Base-by-base conservation (phyloP, 257 asterid species). In the Schizonepeta tenuifolia region DNA sequence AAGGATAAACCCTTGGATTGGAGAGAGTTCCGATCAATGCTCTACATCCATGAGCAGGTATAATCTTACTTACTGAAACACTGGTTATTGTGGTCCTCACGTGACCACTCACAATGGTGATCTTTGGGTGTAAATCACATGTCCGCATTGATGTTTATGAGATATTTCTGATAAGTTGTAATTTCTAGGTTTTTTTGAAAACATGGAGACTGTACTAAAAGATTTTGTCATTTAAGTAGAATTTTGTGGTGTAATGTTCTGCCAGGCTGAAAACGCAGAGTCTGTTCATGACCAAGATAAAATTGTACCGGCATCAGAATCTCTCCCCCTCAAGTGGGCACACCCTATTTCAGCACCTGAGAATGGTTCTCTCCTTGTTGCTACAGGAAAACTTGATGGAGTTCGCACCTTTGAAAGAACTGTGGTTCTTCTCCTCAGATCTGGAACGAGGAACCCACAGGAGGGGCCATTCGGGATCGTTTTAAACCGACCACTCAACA, bases 271-370 rank as follows among this genome's bases (percentile, higher is more conserved):
- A 81, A 73, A 65, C 59, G 81, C 81, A 53, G 86, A 78, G 28
- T 80, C 87, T 35, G 81, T 75, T 46, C 83, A 68, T 80, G 80
- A 79, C 70, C 85, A 82, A 76, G 95, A 83, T 5, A 75, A 53
- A 73, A 31, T 73, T 49, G 17, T 79, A 35, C 20, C 78, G 6
- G 82, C 78, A 47, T 41, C 88, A 28, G 86, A 80, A 75, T 59
- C 89, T 65, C 91, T 85, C 59, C 98, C 91, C 35, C 77, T 74
- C 69, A 91, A 94, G 84, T 94, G 99, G 99, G 99, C 99, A 7
- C 99, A 94, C 85, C 99, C 99, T 10, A 85, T 94, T 40, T 88
- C 97, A 38, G 80, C 96, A 17, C 99, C 97, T 0, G 99, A 91
- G 78, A 88, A 88, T 58, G 99, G 99, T 38, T 89, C 96, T 67